Percentiles rank a stretch among this genome's conserved stretches.
phyloP scores from a whole-genome alignment of 116 monocot genomes.

The Trichopus zeylanicus region DNA sequence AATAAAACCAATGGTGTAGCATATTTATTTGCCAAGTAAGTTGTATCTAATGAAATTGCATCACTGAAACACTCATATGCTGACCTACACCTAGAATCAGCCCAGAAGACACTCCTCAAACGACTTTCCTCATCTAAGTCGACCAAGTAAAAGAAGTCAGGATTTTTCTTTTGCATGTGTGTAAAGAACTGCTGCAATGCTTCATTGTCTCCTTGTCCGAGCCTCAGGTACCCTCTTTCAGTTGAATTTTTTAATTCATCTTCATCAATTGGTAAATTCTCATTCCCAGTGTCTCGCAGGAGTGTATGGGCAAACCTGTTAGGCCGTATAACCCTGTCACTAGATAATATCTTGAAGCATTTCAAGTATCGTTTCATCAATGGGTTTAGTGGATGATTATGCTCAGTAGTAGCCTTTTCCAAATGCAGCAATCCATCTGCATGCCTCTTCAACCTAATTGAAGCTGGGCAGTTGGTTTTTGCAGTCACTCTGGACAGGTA shows the following conservation, averaged over 20 bases:
- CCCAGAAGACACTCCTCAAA: slow-evolving; percentile 27
- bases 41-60: slow-evolving; percentile 20
- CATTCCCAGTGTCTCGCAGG: neutral
- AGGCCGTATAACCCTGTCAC: slow-evolving; percentile 3
- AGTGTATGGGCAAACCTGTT: slow-evolving; percentile 1
- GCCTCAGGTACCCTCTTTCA: slow-evolving; percentile 12
- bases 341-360: slow-evolving; percentile 13
- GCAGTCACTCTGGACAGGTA: slow-evolving; percentile 5
- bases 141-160: slow-evolving; percentile 25
- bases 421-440: slow-evolving; percentile 19
- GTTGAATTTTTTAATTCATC: slow-evolving; percentile 4
- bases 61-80: slow-evolving; percentile 23
- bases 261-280: neutral
- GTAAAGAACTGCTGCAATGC: slow-evolving; percentile 13
- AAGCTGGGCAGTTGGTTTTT: slow-evolving; percentile 25
- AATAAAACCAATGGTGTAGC: slow-evolving; percentile 17
- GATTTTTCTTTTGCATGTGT: slow-evolving; percentile 18
- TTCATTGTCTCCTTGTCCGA: slow-evolving; percentile 20
- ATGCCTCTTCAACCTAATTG: slow-evolving; percentile 7
- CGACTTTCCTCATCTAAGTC: slow-evolving; percentile 20
- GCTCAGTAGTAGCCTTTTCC: slow-evolving; percentile 16
- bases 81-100: slow-evolving; percentile 16
- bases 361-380: neutral
- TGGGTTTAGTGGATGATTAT: slow-evolving; percentile 16
- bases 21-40: slow-evolving; percentile 14